Conservation (phyloP, 2,329 filamentous ascomycete genomes). For the Pseudocercospora eumusae region DNA sequence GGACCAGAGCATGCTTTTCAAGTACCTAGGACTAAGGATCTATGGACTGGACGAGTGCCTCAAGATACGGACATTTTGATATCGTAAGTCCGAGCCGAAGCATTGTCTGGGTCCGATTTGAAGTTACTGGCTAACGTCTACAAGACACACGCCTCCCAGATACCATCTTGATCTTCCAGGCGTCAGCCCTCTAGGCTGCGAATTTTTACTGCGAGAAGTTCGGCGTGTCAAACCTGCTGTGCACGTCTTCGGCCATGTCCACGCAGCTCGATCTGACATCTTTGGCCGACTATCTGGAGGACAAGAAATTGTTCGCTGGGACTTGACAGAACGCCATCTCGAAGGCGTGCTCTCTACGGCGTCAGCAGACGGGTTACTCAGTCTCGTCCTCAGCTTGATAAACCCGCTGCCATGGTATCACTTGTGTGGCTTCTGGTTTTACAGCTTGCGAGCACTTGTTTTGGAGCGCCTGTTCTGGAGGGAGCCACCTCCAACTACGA, state of each 20-base stretch:
- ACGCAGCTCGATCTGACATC: slow-evolving; percentile 57
- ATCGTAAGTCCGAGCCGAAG: slow-evolving; percentile 48
- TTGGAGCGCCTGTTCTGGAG: slow-evolving; percentile 60
- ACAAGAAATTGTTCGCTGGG: slow-evolving; percentile 69
- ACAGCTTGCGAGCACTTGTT: slow-evolving; percentile 47
- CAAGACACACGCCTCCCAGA: slow-evolving; percentile 70
- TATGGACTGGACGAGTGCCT: slow-evolving; percentile 73
- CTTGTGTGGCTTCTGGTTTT: slow-evolving; percentile 48
- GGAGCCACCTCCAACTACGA: slow-evolving; percentile 41
- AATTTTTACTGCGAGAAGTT: slow-evolving; percentile 65
- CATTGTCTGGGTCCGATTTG: background rate
- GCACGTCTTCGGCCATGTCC: slow-evolving; percentile 84
- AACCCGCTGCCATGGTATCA: slow-evolving; percentile 53
- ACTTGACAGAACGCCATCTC: slow-evolving; percentile 70
- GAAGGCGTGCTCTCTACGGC: slow-evolving; percentile 60
- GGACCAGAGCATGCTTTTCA: slow-evolving; percentile 74
- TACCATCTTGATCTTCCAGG: slow-evolving; percentile 66
- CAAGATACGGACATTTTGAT: slow-evolving; percentile 73
- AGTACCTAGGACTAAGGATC: slow-evolving; percentile 65
- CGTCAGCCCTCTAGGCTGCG: slow-evolving; percentile 63
- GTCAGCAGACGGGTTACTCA: slow-evolving; percentile 40
- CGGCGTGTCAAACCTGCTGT: slow-evolving; percentile 73
- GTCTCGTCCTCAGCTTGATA: slow-evolving; percentile 37
- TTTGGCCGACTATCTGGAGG: slow-evolving; percentile 54
- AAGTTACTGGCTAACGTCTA: background rate